Evolutionary conservation across 2,329 filamentous ascomycete genomes (phyloP).

Genomic region (Colletotrichum tanaceti): DNA sequence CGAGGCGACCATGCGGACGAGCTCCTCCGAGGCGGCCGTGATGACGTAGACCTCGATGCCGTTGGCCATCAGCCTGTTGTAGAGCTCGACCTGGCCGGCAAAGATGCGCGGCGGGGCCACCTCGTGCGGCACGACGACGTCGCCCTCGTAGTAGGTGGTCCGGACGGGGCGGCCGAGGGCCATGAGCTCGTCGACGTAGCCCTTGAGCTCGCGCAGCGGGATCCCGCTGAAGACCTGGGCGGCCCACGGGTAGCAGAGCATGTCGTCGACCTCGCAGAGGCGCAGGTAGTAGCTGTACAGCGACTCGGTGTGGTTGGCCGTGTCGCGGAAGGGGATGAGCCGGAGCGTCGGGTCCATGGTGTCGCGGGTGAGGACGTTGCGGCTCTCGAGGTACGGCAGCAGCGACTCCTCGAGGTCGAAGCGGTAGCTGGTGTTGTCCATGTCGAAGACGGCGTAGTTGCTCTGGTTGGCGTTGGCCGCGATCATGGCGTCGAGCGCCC

Average conservation of each 20-base stretch:
- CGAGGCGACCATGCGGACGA: slow-evolving; percentile 59
- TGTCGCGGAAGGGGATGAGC: slow-evolving; percentile 57
- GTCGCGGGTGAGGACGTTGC: slow-evolving; percentile 54
- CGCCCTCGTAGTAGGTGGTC: slow-evolving; percentile 52
- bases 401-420: slow-evolving; percentile 58
- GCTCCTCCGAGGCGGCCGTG: slow-evolving; percentile 55
- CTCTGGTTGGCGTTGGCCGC: slow-evolving; percentile 51
- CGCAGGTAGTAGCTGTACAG: slow-evolving; percentile 60
- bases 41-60: slow-evolving; percentile 58
- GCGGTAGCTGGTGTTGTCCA: slow-evolving; percentile 59
- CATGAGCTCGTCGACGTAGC: slow-evolving; percentile 60
- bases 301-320: slow-evolving; percentile 51
- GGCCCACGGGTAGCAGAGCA: slow-evolving; percentile 57
- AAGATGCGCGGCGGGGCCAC: slow-evolving; percentile 53
- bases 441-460: slow-evolving; percentile 56
- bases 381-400: slow-evolving; percentile 56
- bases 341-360: slow-evolving; percentile 54
- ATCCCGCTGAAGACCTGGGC: slow-evolving; percentile 57
- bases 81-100: slow-evolving; percentile 56
- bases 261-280: slow-evolving; percentile 55
- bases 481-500: slow-evolving; percentile 53
- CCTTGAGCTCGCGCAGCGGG: slow-evolving; percentile 58
- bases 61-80: slow-evolving; percentile 56
- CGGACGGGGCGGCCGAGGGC: slow-evolving; percentile 53
- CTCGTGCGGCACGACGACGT: slow-evolving; percentile 45